Base-by-base conservation (phyloP, 805 yeast genomes). In the Kurtzmaniella cleridarum region DNA sequence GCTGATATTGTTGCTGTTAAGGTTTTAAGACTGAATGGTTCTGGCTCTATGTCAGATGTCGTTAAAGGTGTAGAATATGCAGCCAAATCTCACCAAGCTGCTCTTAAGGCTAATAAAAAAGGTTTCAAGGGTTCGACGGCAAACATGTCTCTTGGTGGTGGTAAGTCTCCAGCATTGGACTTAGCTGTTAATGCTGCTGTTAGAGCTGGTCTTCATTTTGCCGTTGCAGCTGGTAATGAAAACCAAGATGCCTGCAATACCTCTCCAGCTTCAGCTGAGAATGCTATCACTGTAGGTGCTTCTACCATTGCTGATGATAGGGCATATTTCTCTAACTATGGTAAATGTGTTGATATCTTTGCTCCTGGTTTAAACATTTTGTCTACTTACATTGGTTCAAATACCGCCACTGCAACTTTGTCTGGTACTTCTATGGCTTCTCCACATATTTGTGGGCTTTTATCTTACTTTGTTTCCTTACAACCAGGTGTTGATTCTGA, bases 351-450 rank as follows among this genome's bases (percentile, higher is more conserved):
- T 42, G 97, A 91, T 58, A 83, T 91, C 48, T 91, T 88, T 59
- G 98, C 95, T 23, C 98, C 98, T 17, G 98, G 98, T 56, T 81
- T 88, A 54, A 83, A 87, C 60, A 79, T 91, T 44, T 71, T 83
- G 49, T 87, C 96, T 32, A 84, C 91, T 29, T 85, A 84, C 60
- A 84, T 81, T 59, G 93, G 95, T 32, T 79, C 88, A 3, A 71
- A 75, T 38, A 64, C 77, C 39, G 85, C 89, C 32, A 83, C 91
- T 49, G 89, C 93, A 33, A 78, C 86, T 30, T 71, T 85, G 59
- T 84, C 95, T 29, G 98, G 98, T 66, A 91, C 97, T 9, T 91
- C 98, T 12, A 91, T 91, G 98, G 96, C 98, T 16, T 84, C 97
- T 29, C 98, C 98, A 34, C 96, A 89, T 57, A 90, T 90, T 50